Evolutionary conservation across 2,329 filamentous ascomycete genomes (phyloP), one percentile per base, ranked within the genome.

Genomic region (Pseudogymnoascus sp.): DNA sequence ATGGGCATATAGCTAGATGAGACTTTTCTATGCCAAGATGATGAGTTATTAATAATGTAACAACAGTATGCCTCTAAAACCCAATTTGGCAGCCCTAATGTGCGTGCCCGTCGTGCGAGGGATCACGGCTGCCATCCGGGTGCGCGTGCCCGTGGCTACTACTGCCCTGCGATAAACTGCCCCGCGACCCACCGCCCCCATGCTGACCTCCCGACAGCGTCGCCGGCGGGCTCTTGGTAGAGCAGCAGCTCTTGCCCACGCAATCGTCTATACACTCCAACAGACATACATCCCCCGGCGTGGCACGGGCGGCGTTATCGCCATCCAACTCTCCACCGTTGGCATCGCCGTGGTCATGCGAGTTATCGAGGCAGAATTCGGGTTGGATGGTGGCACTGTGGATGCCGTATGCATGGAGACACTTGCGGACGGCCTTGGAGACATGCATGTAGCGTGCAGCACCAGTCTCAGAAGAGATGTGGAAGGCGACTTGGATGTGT

Each of bases 301-400:
- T 56, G 38, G 57, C 55, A 10, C 37, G 48, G 26, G 45, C 19
- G 15, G 6, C 56, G 52, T 56, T 67, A 64, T n/a, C 65, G 63
- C 68, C 66, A 48, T 70, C 68, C 12, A 68, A 59, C 38, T 65
- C 65, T 10, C 60, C 39, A 12, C 61, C 60, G 3, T 58, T 41
- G 30, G 61, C 61, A 21, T 66, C 63, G 7, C 18, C 57, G 33
- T 71, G 69, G 56, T 67, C 64, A 37, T 71, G 69, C 39, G 63
- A 64, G 58, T 74, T 69, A 64, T 82, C 82, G 23, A 82, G 72
- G 63, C 82, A 84, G 66, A 86, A 99, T 73, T 99, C 94, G 5
- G 94, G 94, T 74, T 99, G 94, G 67, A 99, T 97, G 10, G 94
- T 99, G 34, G 91, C 92, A 35, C 89, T 95, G 76, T 99, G 94